Evolutionary conservation across 352 stramenopile genomes (phyloP).

Genomic region (Blastocystis sp.): DNA sequence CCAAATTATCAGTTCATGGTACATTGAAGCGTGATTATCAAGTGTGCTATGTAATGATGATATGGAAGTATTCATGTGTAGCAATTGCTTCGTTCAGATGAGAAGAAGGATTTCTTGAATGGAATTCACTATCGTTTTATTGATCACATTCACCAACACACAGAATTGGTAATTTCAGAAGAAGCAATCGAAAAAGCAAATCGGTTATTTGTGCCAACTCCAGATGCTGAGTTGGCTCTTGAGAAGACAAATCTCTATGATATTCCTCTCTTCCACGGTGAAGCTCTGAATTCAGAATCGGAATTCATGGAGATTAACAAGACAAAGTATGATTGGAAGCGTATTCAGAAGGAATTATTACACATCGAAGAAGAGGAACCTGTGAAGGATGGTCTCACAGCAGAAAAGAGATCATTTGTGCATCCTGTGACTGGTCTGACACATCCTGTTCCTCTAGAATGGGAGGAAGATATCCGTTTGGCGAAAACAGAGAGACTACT

Average conservation of each 20-base stretch:
- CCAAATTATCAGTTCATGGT: not conserved
- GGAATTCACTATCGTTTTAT: not conserved
- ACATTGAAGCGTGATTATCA: constrained; percentile 47
- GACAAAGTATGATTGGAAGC: constrained; percentile 41
- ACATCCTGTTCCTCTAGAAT: constrained; percentile 30
- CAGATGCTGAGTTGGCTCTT: not conserved
- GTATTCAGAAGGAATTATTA: not conserved
- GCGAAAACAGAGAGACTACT: not conserved
- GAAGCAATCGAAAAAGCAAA: not conserved
- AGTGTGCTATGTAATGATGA: not conserved
- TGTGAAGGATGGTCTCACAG: not conserved
- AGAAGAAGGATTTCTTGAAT: not conserved
- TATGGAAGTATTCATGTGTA: not conserved
- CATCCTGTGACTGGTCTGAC: constrained; percentile 34
- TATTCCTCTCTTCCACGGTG: constrained; percentile 40
- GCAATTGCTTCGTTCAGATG: not conserved
- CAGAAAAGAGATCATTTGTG: not conserved
- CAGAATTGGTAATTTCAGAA: not conserved
- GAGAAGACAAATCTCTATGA: constrained; percentile 30
- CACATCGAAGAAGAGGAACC: not conserved
- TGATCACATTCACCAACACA: not conserved
- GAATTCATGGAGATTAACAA: not conserved
- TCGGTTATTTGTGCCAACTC: not conserved
- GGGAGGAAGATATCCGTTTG: constrained; percentile 37
- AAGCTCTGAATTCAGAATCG: not conserved